Evolutionary conservation across 192 early-diverging fungal species (phyloP).

Genomic region (Geranomyces variabilis): DNA sequence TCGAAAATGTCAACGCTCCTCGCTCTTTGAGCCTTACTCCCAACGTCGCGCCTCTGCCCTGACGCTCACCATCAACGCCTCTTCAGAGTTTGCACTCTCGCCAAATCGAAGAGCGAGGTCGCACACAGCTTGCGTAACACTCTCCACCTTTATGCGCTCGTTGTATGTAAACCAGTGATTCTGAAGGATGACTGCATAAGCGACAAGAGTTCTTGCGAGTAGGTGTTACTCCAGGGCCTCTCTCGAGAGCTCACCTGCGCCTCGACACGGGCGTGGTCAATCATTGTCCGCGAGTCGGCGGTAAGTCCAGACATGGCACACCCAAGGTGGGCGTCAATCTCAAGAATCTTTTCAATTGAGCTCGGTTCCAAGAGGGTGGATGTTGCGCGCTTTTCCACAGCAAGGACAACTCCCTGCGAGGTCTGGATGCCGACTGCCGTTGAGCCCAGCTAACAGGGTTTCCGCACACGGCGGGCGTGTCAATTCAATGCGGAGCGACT

Average conservation of each 20-base stretch:
- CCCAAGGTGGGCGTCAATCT: constrained; percentile 93
- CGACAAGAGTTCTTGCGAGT: not conserved
- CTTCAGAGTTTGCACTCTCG: constrained; percentile 93
- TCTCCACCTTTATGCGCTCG: constrained; percentile 94
- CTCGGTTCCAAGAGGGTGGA: constrained; percentile 88
- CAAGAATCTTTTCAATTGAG: constrained; percentile 97
- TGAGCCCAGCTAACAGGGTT: constrained; percentile 78
- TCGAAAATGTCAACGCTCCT: too few species aligned
- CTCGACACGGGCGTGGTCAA: constrained; percentile 96
- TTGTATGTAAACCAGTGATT: constrained; percentile 96
- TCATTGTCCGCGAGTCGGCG: constrained; percentile 96
- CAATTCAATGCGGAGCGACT: constrained; percentile 4
- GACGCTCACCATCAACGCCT: constrained; percentile 92
- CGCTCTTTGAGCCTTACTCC: too few species aligned
- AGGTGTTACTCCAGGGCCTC: not conserved
- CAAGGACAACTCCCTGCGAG: constrained; percentile 88
- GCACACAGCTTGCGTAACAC: constrained; percentile 96
- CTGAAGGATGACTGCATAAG: constrained; percentile 39
- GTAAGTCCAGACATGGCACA: constrained; percentile 97
- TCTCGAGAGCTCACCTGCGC: constrained; percentile 70
- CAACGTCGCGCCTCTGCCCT: too few species aligned
- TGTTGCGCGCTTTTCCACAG: constrained; percentile 96
- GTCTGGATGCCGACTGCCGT: constrained; percentile 99
- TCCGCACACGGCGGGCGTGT: not conserved
- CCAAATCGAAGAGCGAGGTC: constrained; percentile 97